Percentiles rank a stretch among this genome's conserved stretches.
Evolutionary conservation across 2,329 filamentous ascomycete genomes (phyloP).

Genomic region (Claviceps africana): DNA sequence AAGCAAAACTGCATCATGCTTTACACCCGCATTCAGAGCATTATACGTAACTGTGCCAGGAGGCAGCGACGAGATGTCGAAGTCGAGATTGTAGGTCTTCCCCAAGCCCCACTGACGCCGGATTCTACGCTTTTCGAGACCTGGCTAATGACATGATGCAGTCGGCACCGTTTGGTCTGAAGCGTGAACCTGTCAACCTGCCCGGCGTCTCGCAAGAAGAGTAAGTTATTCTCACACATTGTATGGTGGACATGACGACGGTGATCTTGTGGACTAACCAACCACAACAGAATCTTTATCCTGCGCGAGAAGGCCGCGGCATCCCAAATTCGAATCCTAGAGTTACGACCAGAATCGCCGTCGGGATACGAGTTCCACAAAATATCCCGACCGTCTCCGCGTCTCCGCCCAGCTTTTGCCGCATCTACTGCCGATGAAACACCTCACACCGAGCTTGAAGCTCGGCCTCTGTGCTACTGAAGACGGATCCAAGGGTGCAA

Average conservation of each 20-base stretch:
- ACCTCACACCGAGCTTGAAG: neutral
- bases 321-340: conserved; percentile 31
- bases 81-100: conserved; percentile 31
- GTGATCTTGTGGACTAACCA: neutral
- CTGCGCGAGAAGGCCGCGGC: conserved; percentile 39
- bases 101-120: neutral
- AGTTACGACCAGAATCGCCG: conserved; percentile 10
- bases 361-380: conserved; percentile 5
- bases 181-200: conserved; percentile 36
- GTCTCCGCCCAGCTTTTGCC: neutral
- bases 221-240: conserved; percentile 23
- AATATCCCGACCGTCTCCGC: conserved; percentile 5
- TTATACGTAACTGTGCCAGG: conserved; percentile 24
- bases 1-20: conserved; percentile 30
- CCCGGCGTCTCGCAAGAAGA: conserved; percentile 45
- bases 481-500: neutral
- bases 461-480: neutral
- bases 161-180: conserved; percentile 47
- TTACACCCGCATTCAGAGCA: conserved; percentile 29
- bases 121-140: no score
- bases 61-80: conserved; percentile 29
- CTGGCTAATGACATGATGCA: conserved; percentile 13
- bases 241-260: no score
- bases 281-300: conserved; percentile 27
- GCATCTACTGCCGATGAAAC: neutral